These are phyloP conservation scores for Metarhizium anisopliae DNA, from an alignment of 2,329 filamentous ascomycete genomes.

Conservation along the genomic window DNA sequence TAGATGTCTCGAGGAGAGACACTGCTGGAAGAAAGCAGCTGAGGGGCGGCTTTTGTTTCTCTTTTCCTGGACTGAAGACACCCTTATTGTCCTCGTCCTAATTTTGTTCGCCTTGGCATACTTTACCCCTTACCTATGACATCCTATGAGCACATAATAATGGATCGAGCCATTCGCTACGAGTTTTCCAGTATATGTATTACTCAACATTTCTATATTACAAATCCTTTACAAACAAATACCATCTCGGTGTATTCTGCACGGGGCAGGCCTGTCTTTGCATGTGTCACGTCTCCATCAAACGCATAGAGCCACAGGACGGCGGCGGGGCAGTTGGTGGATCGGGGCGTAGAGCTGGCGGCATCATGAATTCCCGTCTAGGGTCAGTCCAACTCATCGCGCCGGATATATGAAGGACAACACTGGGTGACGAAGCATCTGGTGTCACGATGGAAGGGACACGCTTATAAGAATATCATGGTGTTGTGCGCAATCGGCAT, in stretches of 20 bases:
- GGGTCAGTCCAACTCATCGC: neutral
- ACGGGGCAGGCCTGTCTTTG: no score
- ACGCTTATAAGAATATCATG: no score
- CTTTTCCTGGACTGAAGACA: neutral
- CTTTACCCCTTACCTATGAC: neutral
- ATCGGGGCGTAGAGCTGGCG: neutral
- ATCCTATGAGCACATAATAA: conserved; percentile 1
- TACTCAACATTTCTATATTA: no score
- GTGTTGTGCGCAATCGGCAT: no score
- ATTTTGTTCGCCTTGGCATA: neutral
- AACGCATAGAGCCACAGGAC: no score
- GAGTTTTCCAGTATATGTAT: no score
- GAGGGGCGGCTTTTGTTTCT: neutral
- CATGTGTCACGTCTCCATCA: no score
- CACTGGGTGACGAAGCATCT: neutral
- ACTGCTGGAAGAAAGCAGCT: neutral
- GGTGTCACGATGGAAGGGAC: neutral
- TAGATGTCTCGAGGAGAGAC: neutral
- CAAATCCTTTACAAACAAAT: no score
- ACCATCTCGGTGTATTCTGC: no score
- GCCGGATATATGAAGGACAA: neutral
- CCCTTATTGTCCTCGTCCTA: neutral
- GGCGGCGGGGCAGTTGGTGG: no score
- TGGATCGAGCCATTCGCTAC: neutral
- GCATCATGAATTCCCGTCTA: conserved; percentile 4